Percentiles rank a stretch among this genome's conserved stretches.
phyloP scores from a whole-genome alignment of 2,329 filamentous ascomycete genomes.

The Xylogone sp. region DNA sequence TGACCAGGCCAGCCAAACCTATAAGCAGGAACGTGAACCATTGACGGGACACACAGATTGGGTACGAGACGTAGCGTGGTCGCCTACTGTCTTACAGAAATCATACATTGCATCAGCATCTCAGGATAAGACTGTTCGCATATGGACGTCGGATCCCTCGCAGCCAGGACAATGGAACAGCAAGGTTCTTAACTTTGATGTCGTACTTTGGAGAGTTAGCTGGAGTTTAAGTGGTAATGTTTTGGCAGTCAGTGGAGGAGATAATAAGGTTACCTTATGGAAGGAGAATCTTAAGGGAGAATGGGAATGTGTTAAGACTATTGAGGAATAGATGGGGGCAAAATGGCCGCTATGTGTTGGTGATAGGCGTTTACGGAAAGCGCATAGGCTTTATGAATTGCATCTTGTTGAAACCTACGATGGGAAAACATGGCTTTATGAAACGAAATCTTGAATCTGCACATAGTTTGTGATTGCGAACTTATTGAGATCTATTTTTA shows the following conservation, averaged over 20 bases:
- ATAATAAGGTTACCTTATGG: slow-evolving; percentile 97
- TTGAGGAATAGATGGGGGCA: slow-evolving; percentile 66
- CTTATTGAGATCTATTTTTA: background rate
- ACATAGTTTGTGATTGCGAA: background rate
- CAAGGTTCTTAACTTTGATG: slow-evolving; percentile 83
- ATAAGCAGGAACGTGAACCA: slow-evolving; percentile 58
- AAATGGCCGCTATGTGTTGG: background rate
- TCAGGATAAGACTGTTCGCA: slow-evolving; percentile 94
- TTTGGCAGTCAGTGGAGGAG: slow-evolving; percentile 84
- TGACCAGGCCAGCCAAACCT: slow-evolving; percentile 57
- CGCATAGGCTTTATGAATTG: background rate
- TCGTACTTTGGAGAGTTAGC: slow-evolving; percentile 90
- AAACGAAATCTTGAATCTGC: background rate
- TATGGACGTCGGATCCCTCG: slow-evolving; percentile 80
- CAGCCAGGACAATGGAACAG: slow-evolving; percentile 73
- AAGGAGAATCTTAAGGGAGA: slow-evolving; percentile 96
- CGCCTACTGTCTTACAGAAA: slow-evolving; percentile 89
- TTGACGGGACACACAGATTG: slow-evolving; percentile 87
- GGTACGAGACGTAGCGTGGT: slow-evolving; percentile 98
- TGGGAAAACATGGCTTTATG: background rate
- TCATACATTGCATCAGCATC: slow-evolving; percentile 94
- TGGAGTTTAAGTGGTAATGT: slow-evolving; percentile 98
- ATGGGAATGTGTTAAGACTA: slow-evolving; percentile 96
- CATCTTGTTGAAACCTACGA: background rate
- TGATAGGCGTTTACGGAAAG: slow-evolving; percentile 2